A percentile compares a stretch with the other conserved stretches of the same genome.
phyloP scores from a whole-genome alignment of 768 basidiomycete genomes.

The Kockovaella imperatae region DNA sequence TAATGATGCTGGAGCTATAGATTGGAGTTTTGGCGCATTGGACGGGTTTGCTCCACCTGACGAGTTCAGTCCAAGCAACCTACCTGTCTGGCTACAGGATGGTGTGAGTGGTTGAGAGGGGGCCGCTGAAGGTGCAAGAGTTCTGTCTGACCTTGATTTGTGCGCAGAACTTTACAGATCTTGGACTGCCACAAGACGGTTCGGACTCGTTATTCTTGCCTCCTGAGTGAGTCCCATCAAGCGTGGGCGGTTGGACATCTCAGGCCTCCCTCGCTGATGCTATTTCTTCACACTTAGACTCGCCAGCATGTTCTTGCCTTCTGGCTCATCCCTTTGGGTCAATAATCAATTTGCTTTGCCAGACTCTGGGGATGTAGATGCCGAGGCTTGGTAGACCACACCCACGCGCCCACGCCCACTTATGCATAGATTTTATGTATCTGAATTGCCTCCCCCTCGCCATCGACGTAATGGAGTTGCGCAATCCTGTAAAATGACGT shows the following conservation, averaged over 20 bases:
- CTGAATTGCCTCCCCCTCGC: no score
- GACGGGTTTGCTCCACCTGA: conserved; percentile 63
- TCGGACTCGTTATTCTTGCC: conserved; percentile 79
- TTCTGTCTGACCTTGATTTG: conserved; percentile 2
- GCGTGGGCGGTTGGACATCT: neutral
- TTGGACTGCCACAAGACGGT: conserved; percentile 84
- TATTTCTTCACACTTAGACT: conserved; percentile 20
- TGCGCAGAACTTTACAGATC: conserved; percentile 69
- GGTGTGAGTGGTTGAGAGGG: conserved; percentile 52
- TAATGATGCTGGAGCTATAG: conserved; percentile 5
- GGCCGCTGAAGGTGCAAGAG: neutral
- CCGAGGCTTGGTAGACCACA: conserved; percentile 43
- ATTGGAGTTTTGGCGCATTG: conserved; percentile 53
- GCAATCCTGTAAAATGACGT: no score
- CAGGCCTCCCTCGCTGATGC: no score
- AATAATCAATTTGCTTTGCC: conserved; percentile 28
- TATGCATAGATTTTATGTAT: no score
- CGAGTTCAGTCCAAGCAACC: conserved; percentile 63
- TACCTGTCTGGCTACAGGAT: conserved; percentile 89
- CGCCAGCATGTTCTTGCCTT: conserved; percentile 41
- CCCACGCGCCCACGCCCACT: neutral
- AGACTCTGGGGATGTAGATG: conserved; percentile 39
- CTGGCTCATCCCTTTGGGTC: conserved; percentile 23
- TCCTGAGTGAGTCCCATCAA: conserved; percentile 29
- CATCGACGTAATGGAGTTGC: no score